Conservation (phyloP, 73 alveolate genomes). For the Tetrahymena thermophila region DNA sequence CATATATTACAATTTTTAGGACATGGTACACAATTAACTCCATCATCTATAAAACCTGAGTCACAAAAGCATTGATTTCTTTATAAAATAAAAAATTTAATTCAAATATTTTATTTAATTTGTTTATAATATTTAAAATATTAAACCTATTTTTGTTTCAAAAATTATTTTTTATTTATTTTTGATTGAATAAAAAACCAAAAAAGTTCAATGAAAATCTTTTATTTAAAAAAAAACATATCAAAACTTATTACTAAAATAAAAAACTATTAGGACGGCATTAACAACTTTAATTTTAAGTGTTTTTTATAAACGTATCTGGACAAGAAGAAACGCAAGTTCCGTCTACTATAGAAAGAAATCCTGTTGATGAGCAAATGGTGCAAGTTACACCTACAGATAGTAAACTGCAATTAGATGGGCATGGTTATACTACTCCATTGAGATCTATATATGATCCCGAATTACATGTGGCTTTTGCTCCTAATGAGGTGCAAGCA, state of each 20-base stretch:
- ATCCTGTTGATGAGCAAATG: background rate
- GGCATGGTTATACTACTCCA: background rate
- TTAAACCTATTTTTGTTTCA: too few relatives aligned
- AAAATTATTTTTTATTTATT: too few relatives aligned
- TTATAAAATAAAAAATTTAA: too few relatives aligned
- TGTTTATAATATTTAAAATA: too few relatives aligned
- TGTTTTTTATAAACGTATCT: background rate
- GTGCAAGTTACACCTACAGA: background rate
- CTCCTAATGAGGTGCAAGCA: background rate
- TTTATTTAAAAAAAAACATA: too few relatives aligned
- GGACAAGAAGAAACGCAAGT: background rate
- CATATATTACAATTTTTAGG: background rate
- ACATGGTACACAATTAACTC: background rate
- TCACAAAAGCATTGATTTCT: too few relatives aligned
- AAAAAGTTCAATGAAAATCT: too few relatives aligned
- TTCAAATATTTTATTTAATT: too few relatives aligned
- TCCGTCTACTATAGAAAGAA: background rate
- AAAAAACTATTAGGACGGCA: too few relatives aligned
- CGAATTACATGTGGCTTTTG: background rate
- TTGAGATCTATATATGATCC: background rate
- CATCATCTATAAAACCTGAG: background rate
- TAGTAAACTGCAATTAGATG: background rate
- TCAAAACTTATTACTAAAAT: too few relatives aligned
- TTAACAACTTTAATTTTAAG: too few relatives aligned
- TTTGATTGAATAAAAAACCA: too few relatives aligned